A percentile compares a stretch with the other conserved stretches of the same genome.
phyloP scores from a whole-genome alignment of 768 basidiomycete genomes.

The Termitomyces bulborhizus region DNA sequence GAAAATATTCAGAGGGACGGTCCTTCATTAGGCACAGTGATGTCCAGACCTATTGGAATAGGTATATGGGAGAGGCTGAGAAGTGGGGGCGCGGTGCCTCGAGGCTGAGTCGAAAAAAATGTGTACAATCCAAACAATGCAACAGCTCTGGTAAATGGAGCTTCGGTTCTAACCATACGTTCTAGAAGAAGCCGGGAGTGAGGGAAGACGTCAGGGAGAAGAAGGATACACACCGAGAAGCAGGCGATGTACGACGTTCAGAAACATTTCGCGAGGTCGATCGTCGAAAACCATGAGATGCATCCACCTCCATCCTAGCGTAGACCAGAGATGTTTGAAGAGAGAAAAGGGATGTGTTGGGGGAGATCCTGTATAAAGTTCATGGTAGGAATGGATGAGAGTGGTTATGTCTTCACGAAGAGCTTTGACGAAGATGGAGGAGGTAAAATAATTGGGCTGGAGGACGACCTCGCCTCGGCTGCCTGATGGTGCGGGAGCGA shows the following conservation, averaged over 20 bases:
- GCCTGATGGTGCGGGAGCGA: conserved; percentile 50
- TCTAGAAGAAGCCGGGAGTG: conserved; percentile 32
- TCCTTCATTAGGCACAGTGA: not conserved
- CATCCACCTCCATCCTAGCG: conserved; percentile 67
- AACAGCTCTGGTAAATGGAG: conserved; percentile 48
- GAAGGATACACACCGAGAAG: conserved; percentile 51
- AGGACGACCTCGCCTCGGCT: conserved; percentile 55
- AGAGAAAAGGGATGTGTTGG: conserved; percentile 49
- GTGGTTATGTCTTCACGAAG: conserved; percentile 57
- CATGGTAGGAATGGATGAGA: conserved; percentile 47
- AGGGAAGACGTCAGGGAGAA: not conserved
- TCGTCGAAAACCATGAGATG: conserved; percentile 72
- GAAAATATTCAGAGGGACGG: not conserved
- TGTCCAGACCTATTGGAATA: conserved; percentile 50
- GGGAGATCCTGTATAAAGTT: conserved; percentile 32
- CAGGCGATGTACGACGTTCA: conserved; percentile 52
- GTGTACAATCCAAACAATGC: conserved; percentile 69
- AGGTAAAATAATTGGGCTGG: conserved; percentile 76
- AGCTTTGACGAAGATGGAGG: conserved; percentile 61
- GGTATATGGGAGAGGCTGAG: conserved; percentile 47
- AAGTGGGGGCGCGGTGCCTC: conserved; percentile 43
- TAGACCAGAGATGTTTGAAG: conserved; percentile 67
- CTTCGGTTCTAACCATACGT: conserved; percentile 39
- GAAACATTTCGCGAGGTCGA: conserved; percentile 56
- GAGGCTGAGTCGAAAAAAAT: conserved; percentile 65